Percentiles rank a stretch among this genome's conserved stretches.
These are phyloP conservation scores for Naganishia kalamii DNA, from an alignment of 768 basidiomycete species.

Conservation along the genomic window DNA sequence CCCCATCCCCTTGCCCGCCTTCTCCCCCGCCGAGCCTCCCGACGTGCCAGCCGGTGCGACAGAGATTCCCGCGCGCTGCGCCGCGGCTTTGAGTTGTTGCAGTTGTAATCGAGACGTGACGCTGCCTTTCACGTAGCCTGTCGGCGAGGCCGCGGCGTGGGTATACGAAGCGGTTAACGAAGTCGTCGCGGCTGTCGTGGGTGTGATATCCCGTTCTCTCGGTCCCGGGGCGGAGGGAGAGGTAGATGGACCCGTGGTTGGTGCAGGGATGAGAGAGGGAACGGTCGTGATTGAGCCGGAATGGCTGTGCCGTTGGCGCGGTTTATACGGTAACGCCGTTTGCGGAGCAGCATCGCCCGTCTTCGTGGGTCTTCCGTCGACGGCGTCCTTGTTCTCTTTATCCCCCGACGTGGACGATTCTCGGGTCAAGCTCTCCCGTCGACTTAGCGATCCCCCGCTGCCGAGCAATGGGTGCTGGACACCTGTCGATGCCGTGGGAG, in stretches of 20 bases:
- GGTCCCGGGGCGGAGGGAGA: background rate
- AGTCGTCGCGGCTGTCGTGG: background rate
- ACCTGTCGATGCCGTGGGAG: slow-evolving; percentile 32
- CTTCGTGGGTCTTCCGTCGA: background rate
- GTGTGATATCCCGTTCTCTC: slow-evolving; percentile 2
- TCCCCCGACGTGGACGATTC: slow-evolving; percentile 8
- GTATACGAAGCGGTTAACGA: slow-evolving; percentile 4
- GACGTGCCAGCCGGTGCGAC: background rate
- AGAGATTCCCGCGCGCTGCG: slow-evolving; percentile 40
- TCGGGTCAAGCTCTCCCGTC: slow-evolving; percentile 3
- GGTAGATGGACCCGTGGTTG: background rate
- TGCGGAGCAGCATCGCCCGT: background rate
- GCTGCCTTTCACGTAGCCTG: slow-evolving; percentile 8
- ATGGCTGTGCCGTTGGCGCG: slow-evolving; percentile 35
- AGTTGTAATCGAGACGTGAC: slow-evolving; percentile 42
- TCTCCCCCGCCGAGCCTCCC: background rate
- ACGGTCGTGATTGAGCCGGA: slow-evolving; percentile 22
- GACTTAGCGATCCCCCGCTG: slow-evolving; percentile 32
- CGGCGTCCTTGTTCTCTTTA: background rate
- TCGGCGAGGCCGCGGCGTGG: slow-evolving; percentile 12
- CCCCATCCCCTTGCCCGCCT: slow-evolving; percentile 13
- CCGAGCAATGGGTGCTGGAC: slow-evolving; percentile 19
- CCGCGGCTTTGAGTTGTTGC: slow-evolving; percentile 46
- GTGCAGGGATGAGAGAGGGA: too few species aligned
- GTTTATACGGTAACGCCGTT: slow-evolving; percentile 36